These are phyloP conservation scores for Mycosphaerella sp. DNA, from an alignment of 2,329 filamentous ascomycete genomes.

Conservation along the genomic window DNA sequence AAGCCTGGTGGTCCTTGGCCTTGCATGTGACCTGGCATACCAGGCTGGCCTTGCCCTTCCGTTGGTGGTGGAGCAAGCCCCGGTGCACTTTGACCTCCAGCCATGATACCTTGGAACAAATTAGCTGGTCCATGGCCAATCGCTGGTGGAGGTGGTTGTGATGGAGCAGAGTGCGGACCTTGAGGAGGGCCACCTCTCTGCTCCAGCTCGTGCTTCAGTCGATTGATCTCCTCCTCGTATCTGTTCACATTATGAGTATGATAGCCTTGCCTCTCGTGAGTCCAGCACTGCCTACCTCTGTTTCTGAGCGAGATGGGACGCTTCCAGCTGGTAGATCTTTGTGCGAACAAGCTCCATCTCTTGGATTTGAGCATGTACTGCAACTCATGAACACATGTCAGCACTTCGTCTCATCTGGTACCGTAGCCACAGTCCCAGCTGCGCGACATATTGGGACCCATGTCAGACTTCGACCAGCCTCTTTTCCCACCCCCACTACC, in stretches of 20 bases:
- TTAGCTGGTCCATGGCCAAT: constrained; percentile 85
- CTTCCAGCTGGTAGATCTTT: constrained; percentile 90
- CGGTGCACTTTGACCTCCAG: constrained; percentile 76
- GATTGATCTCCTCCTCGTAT: constrained; percentile 85
- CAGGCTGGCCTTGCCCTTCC: constrained; percentile 52
- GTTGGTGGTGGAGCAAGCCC: constrained; percentile 61
- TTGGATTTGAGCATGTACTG: constrained; percentile 83
- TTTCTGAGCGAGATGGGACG: constrained; percentile 81
- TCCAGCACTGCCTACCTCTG: constrained; percentile 62
- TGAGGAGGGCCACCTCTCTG: constrained; percentile 57
- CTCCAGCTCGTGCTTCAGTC: constrained; percentile 82
- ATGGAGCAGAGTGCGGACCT: constrained; percentile 66
- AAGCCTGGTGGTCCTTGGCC: constrained; percentile 67
- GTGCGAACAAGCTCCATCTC: constrained; percentile 92
- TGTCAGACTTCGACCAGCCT: not conserved
- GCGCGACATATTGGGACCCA: not conserved
- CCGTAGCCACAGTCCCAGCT: not conserved
- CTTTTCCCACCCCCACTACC: not conserved
- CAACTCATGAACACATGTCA: constrained; percentile 18
- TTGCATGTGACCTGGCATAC: constrained; percentile 58
- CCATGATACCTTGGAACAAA: constrained; percentile 93
- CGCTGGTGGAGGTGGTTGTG: constrained; percentile 75
- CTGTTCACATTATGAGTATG: constrained; percentile 43
- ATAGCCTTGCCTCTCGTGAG: not conserved
- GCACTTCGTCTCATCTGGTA: constrained; percentile 1